Evolutionary conservation across 148 eudicot genomes (phyloP).

Genomic region (Spergularia marina): DNA sequence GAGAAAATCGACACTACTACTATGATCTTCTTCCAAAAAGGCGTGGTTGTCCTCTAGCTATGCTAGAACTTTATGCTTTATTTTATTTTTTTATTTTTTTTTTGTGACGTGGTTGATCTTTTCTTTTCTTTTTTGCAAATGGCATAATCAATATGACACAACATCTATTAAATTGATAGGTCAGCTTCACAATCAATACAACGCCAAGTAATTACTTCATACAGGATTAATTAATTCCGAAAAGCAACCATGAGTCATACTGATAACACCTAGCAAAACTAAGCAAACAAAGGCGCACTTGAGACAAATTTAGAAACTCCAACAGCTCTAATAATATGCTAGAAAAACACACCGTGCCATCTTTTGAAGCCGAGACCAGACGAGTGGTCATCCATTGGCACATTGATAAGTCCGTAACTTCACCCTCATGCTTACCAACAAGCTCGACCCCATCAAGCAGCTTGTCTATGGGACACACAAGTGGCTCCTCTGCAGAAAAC

Average conservation of each 20-base stretch:
- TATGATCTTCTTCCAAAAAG: neutral
- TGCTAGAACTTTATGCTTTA: neutral
- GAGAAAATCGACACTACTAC: neutral
- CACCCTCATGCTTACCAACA: slow-evolving; percentile 94
- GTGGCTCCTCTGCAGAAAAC: slow-evolving; percentile 78
- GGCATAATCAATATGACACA: neutral
- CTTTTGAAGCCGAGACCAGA: slow-evolving; percentile 87
- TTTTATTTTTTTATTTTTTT: too few species aligned
- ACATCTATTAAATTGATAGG: neutral
- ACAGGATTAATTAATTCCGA: neutral
- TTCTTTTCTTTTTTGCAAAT: too few species aligned
- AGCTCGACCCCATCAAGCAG: slow-evolving; percentile 83
- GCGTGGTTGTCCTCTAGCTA: neutral
- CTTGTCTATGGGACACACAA: slow-evolving; percentile 64
- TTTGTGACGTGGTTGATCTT: too few species aligned
- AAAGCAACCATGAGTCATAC: neutral
- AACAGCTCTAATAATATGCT: slow-evolving; percentile 9
- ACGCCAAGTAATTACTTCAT: neutral
- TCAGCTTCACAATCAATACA: neutral
- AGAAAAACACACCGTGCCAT: slow-evolving; percentile 79
- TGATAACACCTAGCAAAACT: neutral
- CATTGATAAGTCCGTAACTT: slow-evolving; percentile 96
- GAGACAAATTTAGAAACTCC: neutral
- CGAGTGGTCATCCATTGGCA: slow-evolving; percentile 99
- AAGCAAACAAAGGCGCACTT: neutral